phyloP scores from a whole-genome alignment of 495 filamentous ascomycete species.

The Monascus purpureus region DNA sequence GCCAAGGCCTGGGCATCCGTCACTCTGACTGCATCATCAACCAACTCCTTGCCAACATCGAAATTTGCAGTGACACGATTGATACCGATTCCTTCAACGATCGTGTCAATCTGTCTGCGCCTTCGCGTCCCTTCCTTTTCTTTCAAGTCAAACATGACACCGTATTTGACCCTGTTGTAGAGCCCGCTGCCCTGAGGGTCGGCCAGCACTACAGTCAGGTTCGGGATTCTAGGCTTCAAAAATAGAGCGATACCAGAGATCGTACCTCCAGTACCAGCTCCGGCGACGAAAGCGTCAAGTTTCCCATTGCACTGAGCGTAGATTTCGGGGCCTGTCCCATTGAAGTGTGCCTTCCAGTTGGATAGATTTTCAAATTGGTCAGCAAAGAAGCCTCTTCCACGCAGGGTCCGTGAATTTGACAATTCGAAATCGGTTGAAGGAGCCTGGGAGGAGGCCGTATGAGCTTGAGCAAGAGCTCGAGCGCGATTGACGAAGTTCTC shows the following conservation, averaged over 20 bases:
- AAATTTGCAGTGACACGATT: slow-evolving; percentile 88
- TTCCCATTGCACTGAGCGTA: slow-evolving; percentile 57
- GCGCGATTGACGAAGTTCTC: slow-evolving; percentile 93
- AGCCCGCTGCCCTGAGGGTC: slow-evolving; percentile 91
- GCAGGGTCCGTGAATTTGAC: slow-evolving; percentile 4
- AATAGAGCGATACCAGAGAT: slow-evolving; percentile 74
- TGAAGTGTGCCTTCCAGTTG: slow-evolving; percentile 76
- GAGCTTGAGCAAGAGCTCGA: slow-evolving; percentile 56
- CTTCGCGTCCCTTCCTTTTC: slow-evolving; percentile 84
- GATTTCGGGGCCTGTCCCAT: slow-evolving; percentile 82
- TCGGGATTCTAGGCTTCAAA: slow-evolving; percentile 55
- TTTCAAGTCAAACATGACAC: slow-evolving; percentile 85
- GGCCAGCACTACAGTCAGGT: slow-evolving; percentile 65
- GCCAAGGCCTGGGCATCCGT: slow-evolving; percentile 81
- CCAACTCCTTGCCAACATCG: slow-evolving; percentile 64
- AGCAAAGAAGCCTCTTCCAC: slow-evolving; percentile 68
- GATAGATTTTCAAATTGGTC: slow-evolving; percentile 89
- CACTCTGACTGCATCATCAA: slow-evolving; percentile 84
- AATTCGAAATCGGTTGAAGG: slow-evolving; percentile 8
- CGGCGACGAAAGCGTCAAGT: slow-evolving; percentile 83
- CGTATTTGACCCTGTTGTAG: slow-evolving; percentile 78
- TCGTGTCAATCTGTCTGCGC: slow-evolving; percentile 82
- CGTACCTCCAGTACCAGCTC: slow-evolving; percentile 93
- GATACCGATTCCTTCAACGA: slow-evolving; percentile 93
- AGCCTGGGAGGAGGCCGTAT: slow-evolving; percentile 39